phyloP scores from a whole-genome alignment of 129 eudicot species.

The Heracleum sosnowskyi region DNA sequence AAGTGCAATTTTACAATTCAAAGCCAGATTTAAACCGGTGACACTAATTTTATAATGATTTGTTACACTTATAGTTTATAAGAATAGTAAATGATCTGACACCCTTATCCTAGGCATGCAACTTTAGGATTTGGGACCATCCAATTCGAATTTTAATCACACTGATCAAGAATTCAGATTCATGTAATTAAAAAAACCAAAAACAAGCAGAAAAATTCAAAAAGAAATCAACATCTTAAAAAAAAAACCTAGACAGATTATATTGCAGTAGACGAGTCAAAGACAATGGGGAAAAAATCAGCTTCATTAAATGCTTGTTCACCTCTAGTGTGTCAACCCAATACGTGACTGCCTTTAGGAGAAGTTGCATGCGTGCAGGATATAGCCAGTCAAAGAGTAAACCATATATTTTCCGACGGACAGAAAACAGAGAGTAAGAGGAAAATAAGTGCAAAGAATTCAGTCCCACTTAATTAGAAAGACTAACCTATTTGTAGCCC shows the following conservation, averaged over 20 bases:
- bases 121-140: too few relatives aligned
- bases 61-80: too few relatives aligned
- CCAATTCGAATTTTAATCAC: neutral
- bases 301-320: conserved; percentile 1
- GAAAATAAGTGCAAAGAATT: neutral
- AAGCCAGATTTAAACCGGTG: neutral
- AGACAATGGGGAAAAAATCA: neutral
- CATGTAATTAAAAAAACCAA: neutral
- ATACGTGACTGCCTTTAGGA: conserved; percentile 14
- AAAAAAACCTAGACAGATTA: neutral
- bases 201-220: neutral
- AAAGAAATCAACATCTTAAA: neutral
- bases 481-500: conserved; percentile 25
- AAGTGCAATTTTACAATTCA: neutral
- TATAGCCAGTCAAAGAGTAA: conserved; percentile 24
- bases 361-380: conserved; percentile 30
- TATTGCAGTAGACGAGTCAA: neutral
- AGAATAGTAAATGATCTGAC: too few relatives aligned
- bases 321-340: conserved; percentile 31
- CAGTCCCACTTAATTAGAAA: neutral
- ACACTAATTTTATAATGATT: too few relatives aligned
- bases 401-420: conserved; percentile 17
- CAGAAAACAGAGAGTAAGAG: neutral
- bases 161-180: neutral
- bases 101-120: too few relatives aligned